Evolutionary conservation across 371 early-diverging fungal species (phyloP), one percentile per base, ranked within the genome.

Genomic region (Apophysomyces sp.): DNA sequence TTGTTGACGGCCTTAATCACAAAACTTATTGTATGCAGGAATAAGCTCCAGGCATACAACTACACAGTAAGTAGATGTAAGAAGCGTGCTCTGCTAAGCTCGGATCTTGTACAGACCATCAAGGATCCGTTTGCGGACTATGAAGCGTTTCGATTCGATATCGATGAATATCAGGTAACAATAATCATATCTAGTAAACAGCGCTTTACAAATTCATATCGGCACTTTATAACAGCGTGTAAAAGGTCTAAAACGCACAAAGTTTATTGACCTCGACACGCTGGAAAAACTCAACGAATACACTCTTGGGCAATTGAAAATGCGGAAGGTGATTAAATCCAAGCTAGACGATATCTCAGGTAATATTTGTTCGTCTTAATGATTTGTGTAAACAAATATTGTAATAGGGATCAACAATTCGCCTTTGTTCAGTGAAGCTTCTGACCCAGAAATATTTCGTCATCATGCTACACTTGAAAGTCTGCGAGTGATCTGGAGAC

Each of bases 81-180:
- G 2, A n/a, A 31, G 3, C 5, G 32, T 8, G 49, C 11, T 13
- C 3, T 7, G 1, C 21, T n/a, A 21, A n/a, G 4, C 16, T 18
- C 3, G 3, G 5, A 26, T 29, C 36, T 24, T 40, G 16, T 55
- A n/a, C n/a, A 63, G 69, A 65, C 86, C 40, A 75, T 86, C 24
- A 88, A 88, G 64, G 87, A 88, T 55, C 89, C 89, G 8, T 86
- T 88, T 63, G 63, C 71, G 1, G 89, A 88, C n/a, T 78, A 77
- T 5, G 81, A 76, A 18, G 55, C 69, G 2, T 84, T 88, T 63
- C 57, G 80, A 12, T 70, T 44, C 16, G 83, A 82, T 16, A 80
- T 88, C 49, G 80, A 70, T 34, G 73, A 80, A 36, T 86, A 81
- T 63, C 87, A 88, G 77, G 85, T 81, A 66, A 32, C 15, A 40